Percentiles rank a stretch among this genome's conserved stretches.
Evolutionary conservation across 306 rosid species (phyloP).

Genomic region (Carpinus fangiana): DNA sequence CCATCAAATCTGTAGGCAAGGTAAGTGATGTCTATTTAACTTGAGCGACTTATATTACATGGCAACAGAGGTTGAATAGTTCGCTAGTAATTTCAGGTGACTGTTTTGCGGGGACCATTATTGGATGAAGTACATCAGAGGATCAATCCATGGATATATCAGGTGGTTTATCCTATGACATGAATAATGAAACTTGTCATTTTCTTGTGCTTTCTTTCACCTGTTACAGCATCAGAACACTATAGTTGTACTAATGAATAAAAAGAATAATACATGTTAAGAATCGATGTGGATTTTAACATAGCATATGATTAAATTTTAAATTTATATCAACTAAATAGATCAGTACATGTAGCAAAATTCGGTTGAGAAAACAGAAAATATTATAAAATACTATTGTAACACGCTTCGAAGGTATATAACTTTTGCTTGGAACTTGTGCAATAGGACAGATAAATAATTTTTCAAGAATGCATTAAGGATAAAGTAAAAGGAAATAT

Average conservation of each 20-base stretch:
- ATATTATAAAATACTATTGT: too few relatives aligned
- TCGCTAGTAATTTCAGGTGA: conserved; percentile 39
- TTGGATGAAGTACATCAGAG: conserved; percentile 57
- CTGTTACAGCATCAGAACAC: neutral
- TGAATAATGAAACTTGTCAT: neutral
- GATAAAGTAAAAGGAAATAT: too few relatives aligned
- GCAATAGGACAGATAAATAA: too few relatives aligned
- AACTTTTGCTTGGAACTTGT: too few relatives aligned
- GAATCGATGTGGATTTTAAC: neutral
- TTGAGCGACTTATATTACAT: conserved; percentile 14
- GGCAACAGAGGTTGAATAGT: neutral
- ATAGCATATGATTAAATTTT: neutral
- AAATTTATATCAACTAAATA: too few relatives aligned
- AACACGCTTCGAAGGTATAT: too few relatives aligned
- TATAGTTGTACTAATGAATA: neutral
- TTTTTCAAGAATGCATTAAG: too few relatives aligned
- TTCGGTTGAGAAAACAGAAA: too few relatives aligned
- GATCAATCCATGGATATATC: conserved; percentile 54
- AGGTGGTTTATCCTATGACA: conserved; percentile 32
- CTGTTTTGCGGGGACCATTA: conserved; percentile 50
- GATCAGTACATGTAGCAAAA: too few relatives aligned
- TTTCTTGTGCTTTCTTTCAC: conserved; percentile 5
- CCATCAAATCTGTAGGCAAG: conserved; percentile 42
- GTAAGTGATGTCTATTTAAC: conserved; percentile 22
- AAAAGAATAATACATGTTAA: neutral